These are phyloP conservation scores for Mortierella sp. DNA, from an alignment of 371 early-diverging fungal species.

Conservation along the genomic window DNA sequence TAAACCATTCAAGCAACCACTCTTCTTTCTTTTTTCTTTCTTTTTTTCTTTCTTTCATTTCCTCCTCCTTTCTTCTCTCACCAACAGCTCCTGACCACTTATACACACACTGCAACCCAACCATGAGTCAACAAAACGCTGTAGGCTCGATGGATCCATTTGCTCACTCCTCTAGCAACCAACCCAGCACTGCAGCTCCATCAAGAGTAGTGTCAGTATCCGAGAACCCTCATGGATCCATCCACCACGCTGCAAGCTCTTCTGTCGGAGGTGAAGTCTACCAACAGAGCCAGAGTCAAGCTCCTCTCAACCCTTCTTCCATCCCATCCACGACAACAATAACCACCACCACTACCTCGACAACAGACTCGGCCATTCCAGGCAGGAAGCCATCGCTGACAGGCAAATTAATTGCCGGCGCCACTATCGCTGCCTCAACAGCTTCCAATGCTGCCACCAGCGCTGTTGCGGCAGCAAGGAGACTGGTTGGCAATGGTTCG, in stretches of 20 bases:
- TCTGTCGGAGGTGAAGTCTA: not conserved
- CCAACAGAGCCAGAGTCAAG: not conserved
- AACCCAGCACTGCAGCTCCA: not conserved
- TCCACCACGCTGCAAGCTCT: not conserved
- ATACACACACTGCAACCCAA: not conserved
- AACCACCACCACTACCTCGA: not conserved
- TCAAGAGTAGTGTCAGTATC: not conserved
- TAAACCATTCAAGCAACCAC: not conserved
- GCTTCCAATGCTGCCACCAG: conserved; percentile 12
- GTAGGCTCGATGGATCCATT: not conserved
- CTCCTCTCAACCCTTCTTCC: not conserved
- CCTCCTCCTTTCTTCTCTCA: not conserved
- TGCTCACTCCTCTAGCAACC: not conserved
- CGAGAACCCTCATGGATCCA: not conserved
- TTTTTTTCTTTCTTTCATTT: not conserved
- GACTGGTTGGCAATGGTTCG: conserved; percentile 1
- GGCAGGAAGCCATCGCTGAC: conserved; percentile 24
- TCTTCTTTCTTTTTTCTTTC: not conserved
- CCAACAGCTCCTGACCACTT: not conserved
- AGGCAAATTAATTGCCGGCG: conserved; percentile 18
- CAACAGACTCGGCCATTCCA: not conserved
- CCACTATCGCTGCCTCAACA: conserved; percentile 24
- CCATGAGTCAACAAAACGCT: not conserved
- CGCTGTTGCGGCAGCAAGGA: conserved; percentile 20
- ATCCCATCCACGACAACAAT: not conserved